Base-by-base conservation (phyloP, 2,329 filamentous ascomycete species). In the Sporothrix euskadiensis region DNA sequence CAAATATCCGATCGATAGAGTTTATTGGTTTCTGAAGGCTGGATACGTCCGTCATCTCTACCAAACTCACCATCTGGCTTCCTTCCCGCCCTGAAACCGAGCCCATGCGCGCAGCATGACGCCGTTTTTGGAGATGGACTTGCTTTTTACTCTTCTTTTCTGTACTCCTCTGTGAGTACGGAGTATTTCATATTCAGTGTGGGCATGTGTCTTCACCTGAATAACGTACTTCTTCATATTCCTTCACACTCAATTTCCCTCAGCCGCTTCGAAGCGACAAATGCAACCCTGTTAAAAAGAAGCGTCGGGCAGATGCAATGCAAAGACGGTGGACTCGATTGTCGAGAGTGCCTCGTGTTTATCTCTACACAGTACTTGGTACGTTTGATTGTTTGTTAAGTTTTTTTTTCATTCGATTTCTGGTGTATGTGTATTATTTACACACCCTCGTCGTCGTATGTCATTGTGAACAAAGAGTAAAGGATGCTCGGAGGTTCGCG, bases 1-100 rank as follows among this genome's bases (percentile, higher is more conserved):
- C 59, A 65, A 65, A 65, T 65, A 22, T 65, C 59, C 59, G 59
- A 65, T 65, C 59, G 59, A 65, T 44, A 65, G 59, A 65, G 59
- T 65, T 26, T 65, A 44, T 8, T 44, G 35, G 19, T 7, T 32
- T 66, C 47, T 44, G 39, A 44, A 44, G 41, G 41, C 41, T 44
- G 41, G 6, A 44, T 4, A 44, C 41, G 19, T 26, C 10, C 26
- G 4, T 56, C 52, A 30, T 9, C 4, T 9, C 4, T 56, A 16
- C 12, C n/a, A 16, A 9, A 7, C n/a, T 56, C 22, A 14, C 9
- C 52, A 56, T 56, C 52, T 30, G 12, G 12, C 39, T n/a, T 54
- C 30, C 47, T 41, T 22, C 47, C 47, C 49, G 44, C 39, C 39
- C 63, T 39, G 44, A 69, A 52, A 54, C 44, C 7, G 41, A 66